Evolutionary conservation across 1,284 basidiomycete species (phyloP).

Genomic region (Sporisorium scitamineum): DNA sequence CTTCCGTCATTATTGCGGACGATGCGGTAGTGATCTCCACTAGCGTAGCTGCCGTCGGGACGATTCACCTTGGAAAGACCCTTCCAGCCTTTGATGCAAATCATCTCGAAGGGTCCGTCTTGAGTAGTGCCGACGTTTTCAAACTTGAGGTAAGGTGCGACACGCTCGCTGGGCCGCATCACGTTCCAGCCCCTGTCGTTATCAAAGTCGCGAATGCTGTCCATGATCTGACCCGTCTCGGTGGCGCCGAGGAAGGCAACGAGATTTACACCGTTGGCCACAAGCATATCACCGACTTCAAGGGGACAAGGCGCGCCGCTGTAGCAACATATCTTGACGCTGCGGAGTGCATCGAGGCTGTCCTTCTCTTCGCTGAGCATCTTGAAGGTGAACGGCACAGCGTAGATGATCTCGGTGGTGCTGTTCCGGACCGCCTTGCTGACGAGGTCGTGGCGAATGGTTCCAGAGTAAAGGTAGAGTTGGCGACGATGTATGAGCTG

Average conservation of each 20-base stretch:
- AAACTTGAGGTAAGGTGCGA: conserved; percentile 30
- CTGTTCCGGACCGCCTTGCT: conserved; percentile 11
- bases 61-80: conserved; percentile 73
- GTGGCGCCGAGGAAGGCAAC: conserved; percentile 73
- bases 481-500: conserved; percentile 21
- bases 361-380: conserved; percentile 74
- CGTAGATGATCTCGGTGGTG: conserved; percentile 59
- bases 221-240: conserved; percentile 69
- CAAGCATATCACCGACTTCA: conserved; percentile 75
- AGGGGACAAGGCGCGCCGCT: conserved; percentile 71
- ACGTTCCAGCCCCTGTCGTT: conserved; percentile 77
- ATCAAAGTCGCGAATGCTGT: conserved; percentile 72
- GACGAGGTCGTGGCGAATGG: conserved; percentile 27
- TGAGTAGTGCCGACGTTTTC: conserved; percentile 35
- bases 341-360: conserved; percentile 71
- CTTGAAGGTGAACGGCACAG: conserved; percentile 72
- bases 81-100: conserved; percentile 75
- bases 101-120: conserved; percentile 72
- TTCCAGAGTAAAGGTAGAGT: conserved; percentile 37
- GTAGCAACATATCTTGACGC: conserved; percentile 73
- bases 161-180: conserved; percentile 69
- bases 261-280: conserved; percentile 74
- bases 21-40: conserved; percentile 74
- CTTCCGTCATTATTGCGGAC: conserved; percentile 70
- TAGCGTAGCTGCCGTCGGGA: conserved; percentile 75